phyloP scores from a whole-genome alignment of 2,329 filamentous ascomycete species.

The Knoxdaviesia proteae region DNA sequence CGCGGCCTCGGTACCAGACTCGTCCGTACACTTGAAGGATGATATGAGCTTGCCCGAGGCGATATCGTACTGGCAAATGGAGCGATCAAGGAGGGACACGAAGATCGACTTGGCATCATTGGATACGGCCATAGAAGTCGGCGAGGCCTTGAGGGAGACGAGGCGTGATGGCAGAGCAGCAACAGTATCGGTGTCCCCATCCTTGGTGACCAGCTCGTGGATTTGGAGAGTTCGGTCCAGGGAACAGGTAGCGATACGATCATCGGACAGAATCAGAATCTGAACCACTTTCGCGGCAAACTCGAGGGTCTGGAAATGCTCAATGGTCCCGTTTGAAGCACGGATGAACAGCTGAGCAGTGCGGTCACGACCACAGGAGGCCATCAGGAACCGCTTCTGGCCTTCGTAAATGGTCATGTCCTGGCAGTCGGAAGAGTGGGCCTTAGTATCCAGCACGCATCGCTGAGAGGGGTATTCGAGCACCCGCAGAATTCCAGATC shows the following conservation, averaged over 20 bases:
- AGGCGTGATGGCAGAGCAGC: conserved; percentile 61
- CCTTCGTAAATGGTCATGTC: conserved; percentile 55
- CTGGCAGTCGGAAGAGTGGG: conserved; percentile 69
- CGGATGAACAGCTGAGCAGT: conserved; percentile 77
- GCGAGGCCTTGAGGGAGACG: conserved; percentile 69
- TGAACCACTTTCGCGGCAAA: conserved; percentile 72
- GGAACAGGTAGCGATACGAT: conserved; percentile 68
- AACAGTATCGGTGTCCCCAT: conserved; percentile 39
- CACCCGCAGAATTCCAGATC: conserved; percentile 59
- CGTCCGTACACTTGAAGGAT: conserved; percentile 68
- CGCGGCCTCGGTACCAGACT: conserved; percentile 60
- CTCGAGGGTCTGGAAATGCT: conserved; percentile 79
- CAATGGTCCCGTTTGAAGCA: conserved; percentile 31
- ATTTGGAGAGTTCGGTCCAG: conserved; percentile 74
- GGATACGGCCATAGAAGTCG: conserved; percentile 60
- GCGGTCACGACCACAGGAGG: conserved; percentile 69
- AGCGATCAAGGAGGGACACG: conserved; percentile 39
- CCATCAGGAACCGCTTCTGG: conserved; percentile 38
- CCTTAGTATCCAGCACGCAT: conserved; percentile 53
- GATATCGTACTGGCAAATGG: conserved; percentile 39
- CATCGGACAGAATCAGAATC: conserved; percentile 50
- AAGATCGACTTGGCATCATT: conserved; percentile 37
- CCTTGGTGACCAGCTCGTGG: conserved; percentile 53
- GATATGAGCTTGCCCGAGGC: conserved; percentile 46
- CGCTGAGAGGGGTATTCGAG: conserved; percentile 40